phyloP scores from a whole-genome alignment of 331 rosid species.

The Quercus lobata region DNA sequence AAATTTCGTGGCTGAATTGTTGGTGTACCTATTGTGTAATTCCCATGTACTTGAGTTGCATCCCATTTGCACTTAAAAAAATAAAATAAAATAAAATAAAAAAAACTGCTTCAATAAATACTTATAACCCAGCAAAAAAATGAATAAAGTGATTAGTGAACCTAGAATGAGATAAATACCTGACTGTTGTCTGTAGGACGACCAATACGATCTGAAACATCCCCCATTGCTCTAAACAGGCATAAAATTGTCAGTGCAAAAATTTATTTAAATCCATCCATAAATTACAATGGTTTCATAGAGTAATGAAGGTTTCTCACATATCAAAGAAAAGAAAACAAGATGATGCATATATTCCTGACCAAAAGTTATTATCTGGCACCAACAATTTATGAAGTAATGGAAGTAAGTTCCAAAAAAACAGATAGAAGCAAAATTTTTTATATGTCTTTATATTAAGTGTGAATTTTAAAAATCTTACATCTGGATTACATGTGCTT shows the following conservation, averaged over 20 bases:
- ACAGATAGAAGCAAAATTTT: background rate
- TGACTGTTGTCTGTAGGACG: conserved; percentile 96
- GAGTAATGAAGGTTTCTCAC: background rate
- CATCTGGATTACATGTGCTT: no score
- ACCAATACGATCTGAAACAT: conserved; percentile 98
- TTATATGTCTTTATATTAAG: no score
- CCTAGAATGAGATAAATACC: conserved; percentile 39
- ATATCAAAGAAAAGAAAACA: background rate
- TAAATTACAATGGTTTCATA: background rate
- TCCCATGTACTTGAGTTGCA: no score
- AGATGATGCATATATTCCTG: background rate
- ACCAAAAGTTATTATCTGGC: background rate
- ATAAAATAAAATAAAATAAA: no score
- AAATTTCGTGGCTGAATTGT: no score
- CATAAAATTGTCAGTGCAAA: conserved; percentile 5
- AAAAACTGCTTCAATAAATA: background rate
- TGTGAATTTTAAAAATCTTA: background rate
- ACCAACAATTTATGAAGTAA: background rate
- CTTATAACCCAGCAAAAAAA: background rate
- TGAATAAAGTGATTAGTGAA: background rate
- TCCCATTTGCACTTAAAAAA: no score
- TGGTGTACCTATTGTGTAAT: no score
- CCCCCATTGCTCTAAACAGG: conserved; percentile 85
- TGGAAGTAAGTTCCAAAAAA: background rate
- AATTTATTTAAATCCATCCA: background rate